Conservation (phyloP, 768 basidiomycete genomes). For the Basidioascus undulatus region DNA sequence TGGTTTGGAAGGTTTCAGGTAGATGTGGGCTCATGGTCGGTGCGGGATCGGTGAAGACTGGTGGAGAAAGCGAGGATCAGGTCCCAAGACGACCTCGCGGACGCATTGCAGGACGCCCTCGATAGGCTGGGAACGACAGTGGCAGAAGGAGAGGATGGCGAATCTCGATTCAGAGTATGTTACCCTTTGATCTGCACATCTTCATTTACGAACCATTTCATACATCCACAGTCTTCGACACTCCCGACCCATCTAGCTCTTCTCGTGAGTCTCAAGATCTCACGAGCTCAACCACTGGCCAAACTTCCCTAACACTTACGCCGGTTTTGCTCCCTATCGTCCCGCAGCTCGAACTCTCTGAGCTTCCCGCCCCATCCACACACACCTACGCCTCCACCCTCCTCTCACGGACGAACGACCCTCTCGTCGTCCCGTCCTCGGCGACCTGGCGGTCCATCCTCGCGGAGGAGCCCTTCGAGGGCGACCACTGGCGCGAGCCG, state of each 20-base stretch:
- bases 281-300: no score
- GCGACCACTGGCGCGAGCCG: slow-evolving; percentile 73
- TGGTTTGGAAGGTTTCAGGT: no score
- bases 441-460: slow-evolving; percentile 61
- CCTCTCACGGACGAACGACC: slow-evolving; percentile 26
- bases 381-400: slow-evolving; percentile 29
- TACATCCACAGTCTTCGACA: not conserved
- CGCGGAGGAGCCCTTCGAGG: slow-evolving; percentile 59
- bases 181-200: not conserved
- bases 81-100: slow-evolving; percentile 33
- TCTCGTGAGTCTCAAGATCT: slow-evolving; percentile 28
- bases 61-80: slow-evolving; percentile 46
- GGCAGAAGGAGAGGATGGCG: slow-evolving; percentile 17
- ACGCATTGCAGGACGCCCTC: slow-evolving; percentile 34
- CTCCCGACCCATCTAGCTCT: slow-evolving; percentile 51
- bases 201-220: slow-evolving; percentile 5
- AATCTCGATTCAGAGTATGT: slow-evolving; percentile 1
- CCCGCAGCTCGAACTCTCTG: slow-evolving; percentile 32
- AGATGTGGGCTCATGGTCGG: no score
- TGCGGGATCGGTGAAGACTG: no score
- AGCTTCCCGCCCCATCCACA: slow-evolving; percentile 28
- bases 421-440: slow-evolving; percentile 19
- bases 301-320: not conserved
- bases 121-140: slow-evolving; percentile 21
- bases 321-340: not conserved